These are phyloP conservation scores for Colletotrichum siamense DNA, from an alignment of 2,329 filamentous ascomycete species.

Conservation along the genomic window DNA sequence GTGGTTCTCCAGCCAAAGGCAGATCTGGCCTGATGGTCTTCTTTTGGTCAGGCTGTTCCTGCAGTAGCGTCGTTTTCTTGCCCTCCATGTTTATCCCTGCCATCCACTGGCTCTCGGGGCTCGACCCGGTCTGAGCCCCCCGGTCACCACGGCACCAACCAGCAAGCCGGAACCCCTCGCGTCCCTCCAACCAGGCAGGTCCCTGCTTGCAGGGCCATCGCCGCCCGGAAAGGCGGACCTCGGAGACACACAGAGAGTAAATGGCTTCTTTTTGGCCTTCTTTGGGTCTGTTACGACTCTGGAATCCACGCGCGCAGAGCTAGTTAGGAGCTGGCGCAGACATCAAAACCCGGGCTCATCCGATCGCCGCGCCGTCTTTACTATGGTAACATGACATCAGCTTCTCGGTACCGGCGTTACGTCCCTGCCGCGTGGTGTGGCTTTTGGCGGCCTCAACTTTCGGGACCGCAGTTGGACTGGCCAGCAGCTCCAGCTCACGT, in stretches of 20 bases:
- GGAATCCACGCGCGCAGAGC: background rate
- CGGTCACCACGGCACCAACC: conserved; percentile 3
- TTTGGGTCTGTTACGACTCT: background rate
- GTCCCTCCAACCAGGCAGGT: background rate
- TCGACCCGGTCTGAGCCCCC: background rate
- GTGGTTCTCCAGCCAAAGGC: background rate
- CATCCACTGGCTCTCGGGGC: background rate
- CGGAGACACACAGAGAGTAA: background rate
- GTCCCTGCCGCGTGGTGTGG: background rate
- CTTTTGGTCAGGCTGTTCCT: conserved; percentile 11
- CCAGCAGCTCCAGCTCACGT: background rate
- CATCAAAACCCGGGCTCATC: background rate
- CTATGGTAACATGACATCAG: background rate
- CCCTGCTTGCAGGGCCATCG: background rate
- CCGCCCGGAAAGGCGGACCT: background rate
- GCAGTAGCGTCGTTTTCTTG: conserved; percentile 15
- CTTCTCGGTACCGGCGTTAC: background rate
- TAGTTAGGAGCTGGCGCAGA: background rate
- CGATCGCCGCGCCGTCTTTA: background rate
- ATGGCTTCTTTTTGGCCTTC: background rate
- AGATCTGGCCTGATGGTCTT: conserved; percentile 11
- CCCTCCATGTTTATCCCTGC: background rate
- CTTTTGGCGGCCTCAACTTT: background rate
- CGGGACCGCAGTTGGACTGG: background rate
- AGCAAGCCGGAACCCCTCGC: background rate